Percentiles rank a stretch among this genome's conserved stretches.
These are phyloP conservation scores for Tricholoma sp. DNA, from an alignment of 768 basidiomycete genomes.

Conservation along the genomic window DNA sequence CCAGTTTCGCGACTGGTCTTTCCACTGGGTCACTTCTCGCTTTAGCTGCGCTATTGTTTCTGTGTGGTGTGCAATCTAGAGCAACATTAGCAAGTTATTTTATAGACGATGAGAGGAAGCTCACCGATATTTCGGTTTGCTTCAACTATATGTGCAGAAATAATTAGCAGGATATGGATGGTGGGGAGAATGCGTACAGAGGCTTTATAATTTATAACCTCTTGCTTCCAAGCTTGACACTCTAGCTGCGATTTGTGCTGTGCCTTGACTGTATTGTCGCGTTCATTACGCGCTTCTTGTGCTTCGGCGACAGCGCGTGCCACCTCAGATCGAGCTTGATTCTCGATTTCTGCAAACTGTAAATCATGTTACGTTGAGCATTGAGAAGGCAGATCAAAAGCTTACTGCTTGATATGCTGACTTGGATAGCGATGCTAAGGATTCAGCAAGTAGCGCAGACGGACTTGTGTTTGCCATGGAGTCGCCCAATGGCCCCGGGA, in stretches of 20 bases:
- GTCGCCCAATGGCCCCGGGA: too few species aligned
- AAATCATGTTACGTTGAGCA: background rate
- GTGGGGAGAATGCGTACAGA: conserved; percentile 34
- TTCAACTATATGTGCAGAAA: conserved; percentile 34
- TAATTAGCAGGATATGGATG: conserved; percentile 8
- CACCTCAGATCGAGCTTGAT: conserved; percentile 49
- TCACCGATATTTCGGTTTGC: conserved; percentile 55
- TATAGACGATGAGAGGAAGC: conserved; percentile 3
- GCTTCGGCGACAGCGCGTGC: conserved; percentile 41
- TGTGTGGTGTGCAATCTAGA: conserved; percentile 51
- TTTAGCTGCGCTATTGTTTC: conserved; percentile 59
- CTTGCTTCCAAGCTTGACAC: conserved; percentile 43
- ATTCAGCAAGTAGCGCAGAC: conserved; percentile 16
- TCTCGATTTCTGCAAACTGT: conserved; percentile 53
- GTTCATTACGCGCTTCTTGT: conserved; percentile 44
- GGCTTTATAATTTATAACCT: conserved; percentile 32
- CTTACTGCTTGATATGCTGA: conserved; percentile 20
- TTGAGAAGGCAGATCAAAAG: background rate
- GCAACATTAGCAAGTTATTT: background rate
- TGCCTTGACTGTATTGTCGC: conserved; percentile 40
- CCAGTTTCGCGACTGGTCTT: conserved; percentile 72
- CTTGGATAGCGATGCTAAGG: conserved; percentile 20
- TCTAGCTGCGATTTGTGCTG: conserved; percentile 42
- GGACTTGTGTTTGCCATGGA: conserved; percentile 5
- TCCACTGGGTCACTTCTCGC: conserved; percentile 66